phyloP scores from a whole-genome alignment of 2,329 filamentous ascomycete genomes.

The Trichophyton simii region DNA sequence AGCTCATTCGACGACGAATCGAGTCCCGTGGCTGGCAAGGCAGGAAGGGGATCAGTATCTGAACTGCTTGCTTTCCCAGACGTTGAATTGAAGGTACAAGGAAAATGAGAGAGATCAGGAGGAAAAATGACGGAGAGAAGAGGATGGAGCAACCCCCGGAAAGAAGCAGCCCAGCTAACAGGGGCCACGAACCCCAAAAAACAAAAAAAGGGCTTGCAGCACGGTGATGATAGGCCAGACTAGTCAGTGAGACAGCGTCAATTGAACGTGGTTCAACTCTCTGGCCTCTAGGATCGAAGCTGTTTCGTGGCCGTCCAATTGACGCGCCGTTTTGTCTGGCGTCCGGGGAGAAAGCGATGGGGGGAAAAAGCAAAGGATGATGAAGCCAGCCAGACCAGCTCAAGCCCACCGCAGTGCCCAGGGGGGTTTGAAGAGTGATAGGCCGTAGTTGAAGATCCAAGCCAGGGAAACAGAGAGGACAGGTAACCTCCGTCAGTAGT shows the following conservation, averaged over 20 bases:
- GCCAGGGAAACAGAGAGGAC: background rate
- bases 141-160: background rate
- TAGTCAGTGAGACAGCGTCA: background rate
- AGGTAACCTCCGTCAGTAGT: background rate
- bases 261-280: conserved; percentile 2
- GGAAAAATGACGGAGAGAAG: background rate
- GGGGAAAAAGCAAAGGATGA: background rate
- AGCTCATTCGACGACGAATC: background rate
- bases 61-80: background rate
- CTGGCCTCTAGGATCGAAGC: background rate
- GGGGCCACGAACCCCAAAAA: background rate
- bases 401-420: background rate
- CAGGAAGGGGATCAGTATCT: background rate
- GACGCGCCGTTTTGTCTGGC: background rate
- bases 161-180: background rate
- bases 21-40: background rate
- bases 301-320: background rate
- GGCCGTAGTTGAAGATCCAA: background rate
- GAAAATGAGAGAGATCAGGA: background rate
- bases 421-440: background rate
- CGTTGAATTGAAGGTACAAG: background rate
- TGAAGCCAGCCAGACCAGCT: background rate
- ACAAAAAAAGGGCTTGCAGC: background rate
- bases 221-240: background rate
- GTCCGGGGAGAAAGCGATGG: background rate